A percentile compares a stretch with the other conserved stretches of the same genome.
Conservation (phyloP, 139 green algal species). For the Spirogloea muscicola region DNA sequence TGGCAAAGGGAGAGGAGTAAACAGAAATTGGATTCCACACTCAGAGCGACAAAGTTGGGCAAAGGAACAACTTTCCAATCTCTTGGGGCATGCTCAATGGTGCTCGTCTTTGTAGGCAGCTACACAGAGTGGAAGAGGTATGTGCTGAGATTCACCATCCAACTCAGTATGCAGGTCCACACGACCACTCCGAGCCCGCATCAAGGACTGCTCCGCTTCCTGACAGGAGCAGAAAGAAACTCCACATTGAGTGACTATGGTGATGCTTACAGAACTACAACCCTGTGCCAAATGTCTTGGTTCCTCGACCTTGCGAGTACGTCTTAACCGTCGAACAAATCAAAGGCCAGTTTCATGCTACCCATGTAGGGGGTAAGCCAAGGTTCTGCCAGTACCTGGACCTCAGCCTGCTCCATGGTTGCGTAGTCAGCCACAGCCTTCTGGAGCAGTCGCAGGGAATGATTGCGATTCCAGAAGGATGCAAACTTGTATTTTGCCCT, state of each 20-base stretch:
- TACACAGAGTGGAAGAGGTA: too few relatives aligned
- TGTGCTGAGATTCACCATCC: too few relatives aligned
- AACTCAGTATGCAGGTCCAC: too few relatives aligned
- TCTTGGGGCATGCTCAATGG: too few relatives aligned
- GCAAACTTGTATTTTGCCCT: slow-evolving; percentile 40
- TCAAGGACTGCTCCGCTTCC: too few relatives aligned
- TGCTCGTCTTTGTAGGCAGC: too few relatives aligned
- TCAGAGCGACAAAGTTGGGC: too few relatives aligned
- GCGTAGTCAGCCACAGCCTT: background rate
- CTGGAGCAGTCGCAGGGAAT: background rate
- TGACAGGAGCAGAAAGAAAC: too few relatives aligned
- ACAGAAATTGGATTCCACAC: too few relatives aligned
- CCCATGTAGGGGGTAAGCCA: background rate
- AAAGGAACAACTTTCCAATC: too few relatives aligned
- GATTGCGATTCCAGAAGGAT: slow-evolving; percentile 32
- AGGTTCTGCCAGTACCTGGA: background rate
- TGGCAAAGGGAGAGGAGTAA: too few relatives aligned
- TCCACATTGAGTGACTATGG: background rate
- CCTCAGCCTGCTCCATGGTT: background rate
- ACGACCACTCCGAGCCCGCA: too few relatives aligned
- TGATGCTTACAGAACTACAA: background rate
- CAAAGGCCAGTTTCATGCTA: background rate
- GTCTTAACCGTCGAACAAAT: background rate
- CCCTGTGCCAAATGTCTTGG: background rate
- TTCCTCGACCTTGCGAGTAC: background rate